phyloP scores from a whole-genome alignment of 352 stramenopile genomes.

The Phytopythium oedochilum region DNA sequence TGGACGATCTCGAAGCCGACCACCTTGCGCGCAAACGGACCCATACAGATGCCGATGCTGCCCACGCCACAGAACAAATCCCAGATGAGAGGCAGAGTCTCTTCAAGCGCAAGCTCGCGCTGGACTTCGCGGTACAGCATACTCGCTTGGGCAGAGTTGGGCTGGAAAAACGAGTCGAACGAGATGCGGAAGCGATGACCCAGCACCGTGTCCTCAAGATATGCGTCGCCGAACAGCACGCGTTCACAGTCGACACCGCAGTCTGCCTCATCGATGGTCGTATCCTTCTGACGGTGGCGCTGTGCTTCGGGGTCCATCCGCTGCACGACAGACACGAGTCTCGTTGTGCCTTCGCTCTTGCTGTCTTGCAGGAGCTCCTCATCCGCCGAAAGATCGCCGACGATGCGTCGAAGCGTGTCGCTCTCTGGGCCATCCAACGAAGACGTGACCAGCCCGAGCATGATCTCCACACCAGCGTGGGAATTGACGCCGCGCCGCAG shows the following conservation, averaged over 20 bases:
- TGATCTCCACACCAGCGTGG: constrained; percentile 30
- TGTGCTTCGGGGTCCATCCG: constrained; percentile 52
- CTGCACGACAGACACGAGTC: constrained; percentile 60
- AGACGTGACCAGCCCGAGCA: constrained; percentile 64
- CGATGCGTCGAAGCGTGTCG: constrained; percentile 19
- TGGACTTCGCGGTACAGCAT: constrained; percentile 56
- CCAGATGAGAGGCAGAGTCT: constrained; percentile 56
- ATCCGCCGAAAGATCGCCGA: constrained; percentile 20
- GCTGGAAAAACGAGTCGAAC: constrained; percentile 79
- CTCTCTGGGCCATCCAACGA: constrained; percentile 33
- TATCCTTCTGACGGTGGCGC: constrained; percentile 20
- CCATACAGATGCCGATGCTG: constrained; percentile 78
- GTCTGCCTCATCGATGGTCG: not conserved
- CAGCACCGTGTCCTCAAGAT: constrained; percentile 59
- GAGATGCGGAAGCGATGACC: constrained; percentile 56
- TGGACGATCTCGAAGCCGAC: constrained; percentile 72
- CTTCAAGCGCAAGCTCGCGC: constrained; percentile 17
- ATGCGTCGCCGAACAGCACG: constrained; percentile 38
- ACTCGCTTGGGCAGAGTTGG: constrained; percentile 56
- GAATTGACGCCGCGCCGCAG: constrained; percentile 38
- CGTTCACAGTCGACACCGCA: constrained; percentile 10
- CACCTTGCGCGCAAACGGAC: constrained; percentile 28
- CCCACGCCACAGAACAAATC: constrained; percentile 79
- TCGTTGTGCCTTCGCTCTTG: not conserved
- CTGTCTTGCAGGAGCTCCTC: not conserved